A percentile compares a stretch with the other conserved stretches of the same genome.
These are phyloP conservation scores for Powellomyces hirtus DNA, from an alignment of 192 early-diverging fungal genomes.

Conservation along the genomic window DNA sequence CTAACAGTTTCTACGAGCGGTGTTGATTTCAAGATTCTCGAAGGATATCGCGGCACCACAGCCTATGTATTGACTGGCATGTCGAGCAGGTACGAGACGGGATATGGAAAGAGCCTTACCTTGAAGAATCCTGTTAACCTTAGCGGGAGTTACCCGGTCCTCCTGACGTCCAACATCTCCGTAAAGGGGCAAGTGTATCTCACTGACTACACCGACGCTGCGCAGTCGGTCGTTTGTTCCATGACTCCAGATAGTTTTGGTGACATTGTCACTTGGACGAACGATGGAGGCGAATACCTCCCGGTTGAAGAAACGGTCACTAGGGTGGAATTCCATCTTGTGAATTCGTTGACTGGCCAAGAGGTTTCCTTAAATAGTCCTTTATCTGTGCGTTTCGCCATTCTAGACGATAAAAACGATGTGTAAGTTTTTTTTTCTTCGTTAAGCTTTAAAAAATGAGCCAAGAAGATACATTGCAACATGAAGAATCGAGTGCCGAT, in stretches of 20 bases:
- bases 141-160: slow-evolving; percentile 4
- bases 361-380: slow-evolving; percentile 7
- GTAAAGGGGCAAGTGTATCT: slow-evolving; percentile 1
- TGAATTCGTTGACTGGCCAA: background rate
- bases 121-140: slow-evolving; percentile 17
- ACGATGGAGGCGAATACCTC: slow-evolving; percentile 13
- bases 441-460: too few species aligned
- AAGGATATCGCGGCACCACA: slow-evolving; percentile 1
- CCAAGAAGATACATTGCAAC: too few species aligned
- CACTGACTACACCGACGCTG: background rate
- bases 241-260: slow-evolving; percentile 15
- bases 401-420: too few species aligned
- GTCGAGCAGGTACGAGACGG: background rate
- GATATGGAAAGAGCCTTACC: background rate
- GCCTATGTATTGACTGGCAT: slow-evolving; percentile 9
- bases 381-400: background rate
- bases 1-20: slow-evolving; percentile 6
- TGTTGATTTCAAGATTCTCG: slow-evolving; percentile 8
- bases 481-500: too few species aligned
- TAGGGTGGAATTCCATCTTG: slow-evolving; percentile 2
- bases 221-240: background rate
- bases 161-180: slow-evolving; percentile 1
- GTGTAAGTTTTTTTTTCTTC: slow-evolving; percentile 14
- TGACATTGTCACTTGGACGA: slow-evolving; percentile 12
- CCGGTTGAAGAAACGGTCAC: background rate